Conservation (phyloP, 495 filamentous ascomycete genomes). For the Staphylotrichum tortipilum region DNA sequence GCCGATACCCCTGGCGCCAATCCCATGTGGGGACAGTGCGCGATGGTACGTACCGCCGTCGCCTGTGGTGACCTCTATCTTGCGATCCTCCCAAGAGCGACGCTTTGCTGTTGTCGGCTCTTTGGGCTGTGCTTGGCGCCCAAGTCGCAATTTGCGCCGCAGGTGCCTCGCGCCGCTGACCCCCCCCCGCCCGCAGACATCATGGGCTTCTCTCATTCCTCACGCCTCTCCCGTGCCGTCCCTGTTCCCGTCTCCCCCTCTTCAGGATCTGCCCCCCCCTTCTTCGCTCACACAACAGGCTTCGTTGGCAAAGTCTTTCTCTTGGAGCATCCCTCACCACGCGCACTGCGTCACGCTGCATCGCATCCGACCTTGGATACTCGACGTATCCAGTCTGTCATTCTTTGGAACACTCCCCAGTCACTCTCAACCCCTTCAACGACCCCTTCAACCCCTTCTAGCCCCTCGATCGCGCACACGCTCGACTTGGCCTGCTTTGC, state of each 20-base stretch:
- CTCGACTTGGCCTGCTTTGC: no score
- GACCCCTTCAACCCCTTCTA: neutral
- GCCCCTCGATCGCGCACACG: no score
- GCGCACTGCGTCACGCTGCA: no score
- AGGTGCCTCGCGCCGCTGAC: no score
- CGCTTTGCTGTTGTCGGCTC: conserved; percentile 4
- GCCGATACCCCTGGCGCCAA: conserved; percentile 8
- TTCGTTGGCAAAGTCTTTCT: conserved; percentile 53
- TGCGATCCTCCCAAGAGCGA: neutral
- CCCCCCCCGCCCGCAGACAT: conserved; percentile 3
- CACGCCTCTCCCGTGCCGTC: no score
- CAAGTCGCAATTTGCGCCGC: conserved; percentile 17
- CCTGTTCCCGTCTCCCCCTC: no score
- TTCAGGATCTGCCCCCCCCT: conserved; percentile 6
- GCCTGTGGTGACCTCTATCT: neutral
- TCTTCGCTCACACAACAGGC: conserved; percentile 29
- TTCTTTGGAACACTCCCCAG: no score
- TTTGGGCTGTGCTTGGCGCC: neutral
- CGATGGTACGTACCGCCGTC: neutral
- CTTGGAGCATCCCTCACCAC: conserved; percentile 22
- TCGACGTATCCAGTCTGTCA: conserved; percentile 36
- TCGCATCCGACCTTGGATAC: conserved; percentile 29
- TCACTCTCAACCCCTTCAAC: no score
- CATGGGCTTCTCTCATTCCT: conserved; percentile 8
- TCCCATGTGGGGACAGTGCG: conserved; percentile 7